A percentile compares a stretch with the other conserved stretches of the same genome.
Conservation (phyloP, 2,329 filamentous ascomycete genomes). For the Amesomyces nigricolor region DNA sequence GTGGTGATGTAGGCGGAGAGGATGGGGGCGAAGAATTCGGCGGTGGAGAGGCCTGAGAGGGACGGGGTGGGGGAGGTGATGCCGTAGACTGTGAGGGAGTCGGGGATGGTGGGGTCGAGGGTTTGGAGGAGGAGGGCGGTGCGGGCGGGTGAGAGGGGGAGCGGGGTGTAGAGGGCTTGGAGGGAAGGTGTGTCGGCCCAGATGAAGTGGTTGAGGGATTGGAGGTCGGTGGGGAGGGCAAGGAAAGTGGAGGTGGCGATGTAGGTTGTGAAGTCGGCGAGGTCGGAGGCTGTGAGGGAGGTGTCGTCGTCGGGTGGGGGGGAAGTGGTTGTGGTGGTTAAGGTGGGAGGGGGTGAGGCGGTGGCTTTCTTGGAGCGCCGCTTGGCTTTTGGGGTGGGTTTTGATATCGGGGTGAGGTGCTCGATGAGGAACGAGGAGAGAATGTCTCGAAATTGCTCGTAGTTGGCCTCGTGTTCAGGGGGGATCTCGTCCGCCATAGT, state of each 20-base stretch:
- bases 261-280: conserved; percentile 71
- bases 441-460: conserved; percentile 67
- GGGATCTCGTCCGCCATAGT: conserved; percentile 15
- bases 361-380: conserved; percentile 30
- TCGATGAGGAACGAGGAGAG: conserved; percentile 64
- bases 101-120: conserved; percentile 55
- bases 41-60: conserved; percentile 35
- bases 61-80: conserved; percentile 40
- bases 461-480: conserved; percentile 42
- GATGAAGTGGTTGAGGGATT: conserved; percentile 54
- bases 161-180: conserved; percentile 46
- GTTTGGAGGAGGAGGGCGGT: conserved; percentile 46
- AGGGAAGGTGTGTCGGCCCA: conserved; percentile 47
- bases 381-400: conserved; percentile 41
- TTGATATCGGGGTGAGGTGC: conserved; percentile 44
- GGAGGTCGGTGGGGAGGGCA: conserved; percentile 55
- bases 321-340: not conserved
- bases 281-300: conserved; percentile 13
- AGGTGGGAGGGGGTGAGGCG: not conserved
- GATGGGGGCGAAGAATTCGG: conserved; percentile 56
- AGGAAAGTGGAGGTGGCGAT: conserved; percentile 65
- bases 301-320: not conserved
- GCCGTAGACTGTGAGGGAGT: conserved; percentile 63
- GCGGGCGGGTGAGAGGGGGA: conserved; percentile 49
- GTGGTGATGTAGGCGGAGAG: conserved; percentile 57